Percentiles rank a stretch among this genome's conserved stretches.
These are phyloP conservation scores for Aspergillus nomiae DNA, from an alignment of 2,329 filamentous ascomycete species.

Conservation along the genomic window DNA sequence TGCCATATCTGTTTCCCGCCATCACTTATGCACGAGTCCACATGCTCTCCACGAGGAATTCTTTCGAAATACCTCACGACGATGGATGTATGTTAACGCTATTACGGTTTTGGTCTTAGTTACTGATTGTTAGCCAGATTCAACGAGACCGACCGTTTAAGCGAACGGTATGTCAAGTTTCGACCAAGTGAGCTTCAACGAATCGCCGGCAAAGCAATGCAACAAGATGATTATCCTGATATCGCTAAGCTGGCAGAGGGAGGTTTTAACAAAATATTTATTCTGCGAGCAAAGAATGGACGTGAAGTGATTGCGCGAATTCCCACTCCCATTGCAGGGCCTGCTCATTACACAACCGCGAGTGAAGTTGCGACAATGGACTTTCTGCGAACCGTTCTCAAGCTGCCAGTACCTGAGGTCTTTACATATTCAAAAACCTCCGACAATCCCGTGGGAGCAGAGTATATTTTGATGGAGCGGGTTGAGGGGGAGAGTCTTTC, in stretches of 20 bases:
- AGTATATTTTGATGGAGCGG: constrained; percentile 49
- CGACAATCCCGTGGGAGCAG: constrained; percentile 42
- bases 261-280: constrained; percentile 34
- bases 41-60: constrained; percentile 16
- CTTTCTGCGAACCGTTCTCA: constrained; percentile 29
- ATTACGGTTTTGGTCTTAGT: neutral
- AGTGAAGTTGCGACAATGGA: constrained; percentile 31
- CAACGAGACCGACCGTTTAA: constrained; percentile 22
- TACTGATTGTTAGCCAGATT: constrained; percentile 7
- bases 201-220: constrained; percentile 23
- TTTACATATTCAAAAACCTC: constrained; percentile 36
- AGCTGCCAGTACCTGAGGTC: constrained; percentile 40
- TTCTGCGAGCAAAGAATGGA: constrained; percentile 26
- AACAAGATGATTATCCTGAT: constrained; percentile 22
- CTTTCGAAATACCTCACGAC: constrained; percentile 22
- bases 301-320: constrained; percentile 30
- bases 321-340: constrained; percentile 31
- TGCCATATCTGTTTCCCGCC: neutral
- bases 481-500: constrained; percentile 35
- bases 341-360: constrained; percentile 28
- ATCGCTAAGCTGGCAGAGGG: constrained; percentile 26
- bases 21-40: constrained; percentile 14
- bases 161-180: constrained; percentile 26
- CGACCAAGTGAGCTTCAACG: constrained; percentile 24
- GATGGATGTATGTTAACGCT: constrained; percentile 11